Percentiles rank a stretch among this genome's conserved stretches.
phyloP scores from a whole-genome alignment of 192 early-diverging fungal species.

The Gaertneriomyces semiglobifer region DNA sequence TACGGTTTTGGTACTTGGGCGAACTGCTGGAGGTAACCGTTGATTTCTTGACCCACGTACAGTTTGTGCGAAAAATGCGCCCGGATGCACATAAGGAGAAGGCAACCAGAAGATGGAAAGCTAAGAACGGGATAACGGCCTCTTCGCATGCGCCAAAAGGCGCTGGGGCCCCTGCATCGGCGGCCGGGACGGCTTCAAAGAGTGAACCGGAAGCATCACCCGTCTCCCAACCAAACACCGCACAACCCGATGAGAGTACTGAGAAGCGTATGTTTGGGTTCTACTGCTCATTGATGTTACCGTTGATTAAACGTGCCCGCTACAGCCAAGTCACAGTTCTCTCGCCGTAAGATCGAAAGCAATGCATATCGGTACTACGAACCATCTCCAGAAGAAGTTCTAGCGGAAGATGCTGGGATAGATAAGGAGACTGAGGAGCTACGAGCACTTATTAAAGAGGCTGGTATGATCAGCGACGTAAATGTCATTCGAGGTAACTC shows the following conservation, averaged over 20 bases:
- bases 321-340: slow-evolving; percentile 16
- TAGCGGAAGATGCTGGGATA: slow-evolving; percentile 22
- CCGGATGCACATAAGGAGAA: slow-evolving; percentile 24
- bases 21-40: too few relatives aligned
- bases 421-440: slow-evolving; percentile 20
- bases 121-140: slow-evolving; percentile 17
- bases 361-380: slow-evolving; percentile 26
- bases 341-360: slow-evolving; percentile 19
- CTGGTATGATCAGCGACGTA: slow-evolving; percentile 2
- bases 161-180: background rate
- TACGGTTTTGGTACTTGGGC: too few relatives aligned
- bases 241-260: background rate
- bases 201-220: background rate
- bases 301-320: too few relatives aligned
- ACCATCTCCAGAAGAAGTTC: slow-evolving; percentile 16
- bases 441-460: slow-evolving; percentile 16
- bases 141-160: background rate
- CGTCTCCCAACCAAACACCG: background rate
- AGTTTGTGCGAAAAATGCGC: slow-evolving; percentile 2
- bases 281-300: background rate
- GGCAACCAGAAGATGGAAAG: slow-evolving; percentile 27
- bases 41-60: too few relatives aligned
- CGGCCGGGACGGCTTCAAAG: background rate
- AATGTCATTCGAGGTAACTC: background rate
- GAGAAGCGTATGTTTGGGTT: slow-evolving; percentile 1